Base-by-base conservation (phyloP, 2,329 filamentous ascomycete genomes). In the Fusarium newnesense region DNA sequence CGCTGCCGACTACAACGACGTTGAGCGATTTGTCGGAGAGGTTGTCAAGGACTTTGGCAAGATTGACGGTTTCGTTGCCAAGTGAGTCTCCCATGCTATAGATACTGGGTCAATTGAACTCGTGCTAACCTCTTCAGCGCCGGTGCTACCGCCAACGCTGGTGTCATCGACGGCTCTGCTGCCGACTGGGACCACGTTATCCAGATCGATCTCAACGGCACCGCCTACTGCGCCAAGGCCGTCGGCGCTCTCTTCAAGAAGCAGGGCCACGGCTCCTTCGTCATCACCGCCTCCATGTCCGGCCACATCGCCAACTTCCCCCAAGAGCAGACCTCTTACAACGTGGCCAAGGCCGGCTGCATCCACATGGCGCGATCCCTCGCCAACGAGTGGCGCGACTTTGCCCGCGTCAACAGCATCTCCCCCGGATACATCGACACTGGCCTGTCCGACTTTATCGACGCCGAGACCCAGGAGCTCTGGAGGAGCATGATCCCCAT, bases 401-500 rank as follows among this genome's bases (percentile, higher is more conserved):
- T 91, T 78, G 91, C 91, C 19, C 85, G 91, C 24, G 89, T 87
- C 75, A 93, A 93, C 81, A 87, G 86, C 53, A 84, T 93, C 70
- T 92, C 89, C 1, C 91, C 91, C 1, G 90, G 92, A 15, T 93
- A 92, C 79, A 92, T 93, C 66, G 87, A 87, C 57, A 93, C 91
- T 0, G 91, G 91, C 61, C 89, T 93, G 69, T 91, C 90, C 36
- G 86, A 88, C 78, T 93, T 93, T 70, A 85, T 91, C n/a, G 86
- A 89, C 12, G 71, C 85, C 30, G 89, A 93, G 79, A 93, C 89
- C 18, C 92, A 94, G 85, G 86, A 90, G 60, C 87, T 93, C 70
- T 94, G 93, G 92, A 87, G 88, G 78, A 87, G 88, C 78, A 94
- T 94, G 87, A 94, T 93, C 59, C 92, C 92, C 52, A 90, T 94